Evolutionary conservation across 176 grass and related monocot genomes (phyloP).

Genomic region (Oryza officinalis): DNA sequence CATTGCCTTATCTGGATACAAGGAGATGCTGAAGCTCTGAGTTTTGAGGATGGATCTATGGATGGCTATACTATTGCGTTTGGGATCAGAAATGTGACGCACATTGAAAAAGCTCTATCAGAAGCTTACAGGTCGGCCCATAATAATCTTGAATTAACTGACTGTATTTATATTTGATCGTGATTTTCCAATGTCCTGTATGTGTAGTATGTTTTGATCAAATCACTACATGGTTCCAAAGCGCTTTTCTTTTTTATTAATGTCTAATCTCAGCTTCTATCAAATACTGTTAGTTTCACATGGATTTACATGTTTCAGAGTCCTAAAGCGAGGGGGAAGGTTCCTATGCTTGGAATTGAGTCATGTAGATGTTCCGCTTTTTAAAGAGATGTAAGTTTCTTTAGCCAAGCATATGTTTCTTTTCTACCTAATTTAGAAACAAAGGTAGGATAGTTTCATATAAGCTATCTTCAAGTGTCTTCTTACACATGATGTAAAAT

Average conservation of each 20-base stretch:
- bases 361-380: slow-evolving; percentile 73
- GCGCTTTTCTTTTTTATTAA: neutral
- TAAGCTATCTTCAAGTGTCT: neutral
- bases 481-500: neutral
- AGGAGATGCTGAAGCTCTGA: slow-evolving; percentile 89
- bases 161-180: neutral
- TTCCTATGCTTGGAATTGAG: slow-evolving; percentile 95
- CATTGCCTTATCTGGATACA: slow-evolving; percentile 74
- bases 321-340: slow-evolving; percentile 84
- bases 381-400: slow-evolving; percentile 82
- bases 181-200: neutral
- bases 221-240: neutral
- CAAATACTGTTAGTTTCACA: slow-evolving; percentile 14
- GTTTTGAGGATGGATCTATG: slow-evolving; percentile 87
- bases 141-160: neutral
- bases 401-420: neutral
- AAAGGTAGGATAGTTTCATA: slow-evolving; percentile 3
- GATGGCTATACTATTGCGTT: slow-evolving; percentile 96
- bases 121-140: slow-evolving; percentile 78
- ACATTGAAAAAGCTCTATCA: slow-evolving; percentile 85
- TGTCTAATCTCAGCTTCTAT: neutral
- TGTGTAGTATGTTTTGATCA: neutral
- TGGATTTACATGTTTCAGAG: slow-evolving; percentile 53
- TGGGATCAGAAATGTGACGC: slow-evolving; percentile 93
- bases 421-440: neutral